phyloP scores from a whole-genome alignment of 805 yeast genomes.

The Candida parachauliodes region DNA sequence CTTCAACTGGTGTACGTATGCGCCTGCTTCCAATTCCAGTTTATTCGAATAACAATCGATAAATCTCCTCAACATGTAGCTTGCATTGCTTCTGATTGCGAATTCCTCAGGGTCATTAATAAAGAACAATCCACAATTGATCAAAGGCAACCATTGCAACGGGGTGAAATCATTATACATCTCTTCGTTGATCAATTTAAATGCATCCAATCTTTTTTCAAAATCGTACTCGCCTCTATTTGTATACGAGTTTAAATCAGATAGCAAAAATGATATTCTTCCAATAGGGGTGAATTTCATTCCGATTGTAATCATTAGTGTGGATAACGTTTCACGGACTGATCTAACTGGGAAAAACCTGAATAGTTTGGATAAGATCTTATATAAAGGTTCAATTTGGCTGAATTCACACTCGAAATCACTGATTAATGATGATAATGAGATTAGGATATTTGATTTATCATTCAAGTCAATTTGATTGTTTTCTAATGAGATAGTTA shows the following conservation, averaged over 20 bases:
- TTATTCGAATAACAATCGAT: conserved; percentile 49
- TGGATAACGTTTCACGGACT: conserved; percentile 60
- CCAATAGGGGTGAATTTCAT: conserved; percentile 41
- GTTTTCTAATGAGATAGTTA: conserved; percentile 55
- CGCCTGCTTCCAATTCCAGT: conserved; percentile 20
- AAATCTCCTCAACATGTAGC: conserved; percentile 59
- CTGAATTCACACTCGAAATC: conserved; percentile 51
- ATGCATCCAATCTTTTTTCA: conserved; percentile 68
- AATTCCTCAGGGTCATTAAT: conserved; percentile 77
- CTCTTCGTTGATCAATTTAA: conserved; percentile 57
- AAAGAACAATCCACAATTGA: conserved; percentile 65
- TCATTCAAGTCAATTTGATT: conserved; percentile 48
- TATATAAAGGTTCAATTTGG: conserved; percentile 48
- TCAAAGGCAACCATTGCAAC: conserved; percentile 74
- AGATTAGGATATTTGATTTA: conserved; percentile 53
- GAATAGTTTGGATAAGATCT: conserved; percentile 54
- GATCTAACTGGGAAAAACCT: conserved; percentile 53
- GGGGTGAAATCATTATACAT: conserved; percentile 42
- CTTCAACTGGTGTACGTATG: conserved; percentile 42
- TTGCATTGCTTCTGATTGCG: conserved; percentile 74
- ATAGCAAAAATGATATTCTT: conserved; percentile 48
- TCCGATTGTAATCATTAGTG: conserved; percentile 59
- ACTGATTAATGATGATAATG: conserved; percentile 53
- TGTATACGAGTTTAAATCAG: conserved; percentile 69
- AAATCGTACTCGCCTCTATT: conserved; percentile 74